Evolutionary conservation across 2,329 filamentous ascomycete species (phyloP).

Genomic region (Colletotrichum falcatum): DNA sequence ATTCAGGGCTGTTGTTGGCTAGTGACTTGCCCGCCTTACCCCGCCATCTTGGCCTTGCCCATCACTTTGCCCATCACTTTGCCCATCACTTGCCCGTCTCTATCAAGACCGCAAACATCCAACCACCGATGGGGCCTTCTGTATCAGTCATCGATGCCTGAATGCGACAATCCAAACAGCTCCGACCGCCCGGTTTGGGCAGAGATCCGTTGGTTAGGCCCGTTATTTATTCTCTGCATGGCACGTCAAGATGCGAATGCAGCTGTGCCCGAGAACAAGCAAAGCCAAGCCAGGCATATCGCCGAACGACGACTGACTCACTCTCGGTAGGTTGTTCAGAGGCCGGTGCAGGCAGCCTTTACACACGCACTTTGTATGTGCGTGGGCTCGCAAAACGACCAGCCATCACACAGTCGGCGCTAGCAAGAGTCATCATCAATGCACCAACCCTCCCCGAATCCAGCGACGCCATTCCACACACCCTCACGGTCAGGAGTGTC

Average conservation of each 20-base stretch:
- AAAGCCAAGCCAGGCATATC: background rate
- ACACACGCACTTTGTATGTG: background rate
- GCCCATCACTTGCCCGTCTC: slow-evolving; percentile 24
- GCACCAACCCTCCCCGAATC: slow-evolving; percentile 26
- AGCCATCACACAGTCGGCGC: slow-evolving; percentile 15
- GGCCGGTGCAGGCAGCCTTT: background rate
- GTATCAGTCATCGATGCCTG: slow-evolving; percentile 11
- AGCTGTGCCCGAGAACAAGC: background rate
- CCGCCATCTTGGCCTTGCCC: slow-evolving; percentile 30
- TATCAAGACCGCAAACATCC: slow-evolving; percentile 18
- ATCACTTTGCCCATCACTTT: slow-evolving; percentile 28
- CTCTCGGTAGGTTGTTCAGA: slow-evolving; percentile 14
- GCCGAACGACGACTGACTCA: background rate
- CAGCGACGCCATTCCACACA: slow-evolving; percentile 34
- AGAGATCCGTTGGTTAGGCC: slow-evolving; percentile 3
- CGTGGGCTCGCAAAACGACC: background rate
- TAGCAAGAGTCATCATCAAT: slow-evolving; percentile 31
- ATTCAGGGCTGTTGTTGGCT: slow-evolving; percentile 18
- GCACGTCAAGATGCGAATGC: slow-evolving; percentile 2
- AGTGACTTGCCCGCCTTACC: slow-evolving; percentile 16
- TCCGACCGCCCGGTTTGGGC: background rate
- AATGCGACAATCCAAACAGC: slow-evolving; percentile 14
- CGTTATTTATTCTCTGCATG: slow-evolving; percentile 10
- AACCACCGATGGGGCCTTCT: slow-evolving; percentile 21
- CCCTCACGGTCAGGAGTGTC: slow-evolving; percentile 25